These are phyloP conservation scores for Ophiostoma ulmi DNA, from an alignment of 2,329 filamentous ascomycete species.

Conservation along the genomic window DNA sequence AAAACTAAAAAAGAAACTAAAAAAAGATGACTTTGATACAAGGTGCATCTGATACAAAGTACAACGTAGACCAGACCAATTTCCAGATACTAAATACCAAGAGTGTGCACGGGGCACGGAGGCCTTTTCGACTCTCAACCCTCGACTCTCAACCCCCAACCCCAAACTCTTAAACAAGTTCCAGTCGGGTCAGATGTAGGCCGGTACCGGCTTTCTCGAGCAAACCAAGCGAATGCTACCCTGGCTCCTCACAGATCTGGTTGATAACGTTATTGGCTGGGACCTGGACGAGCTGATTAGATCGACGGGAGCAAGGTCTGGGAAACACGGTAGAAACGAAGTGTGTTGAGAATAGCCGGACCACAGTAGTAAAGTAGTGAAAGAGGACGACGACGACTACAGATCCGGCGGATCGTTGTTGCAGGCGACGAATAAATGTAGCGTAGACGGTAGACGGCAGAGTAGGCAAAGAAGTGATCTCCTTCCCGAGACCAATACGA, in stretches of 20 bases:
- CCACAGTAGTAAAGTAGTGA: no score
- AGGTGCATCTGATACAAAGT: background rate
- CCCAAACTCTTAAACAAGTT: background rate
- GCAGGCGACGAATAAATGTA: no score
- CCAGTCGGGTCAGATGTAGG: background rate
- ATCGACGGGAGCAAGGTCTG: no score
- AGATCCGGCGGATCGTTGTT: background rate
- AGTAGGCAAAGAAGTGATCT: background rate
- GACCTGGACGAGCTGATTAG: no score
- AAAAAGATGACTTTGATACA: background rate
- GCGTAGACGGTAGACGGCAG: no score
- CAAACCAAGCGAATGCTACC: background rate
- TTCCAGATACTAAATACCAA: no score
- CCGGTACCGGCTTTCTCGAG: background rate
- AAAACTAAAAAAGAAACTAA: no score
- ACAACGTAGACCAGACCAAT: background rate
- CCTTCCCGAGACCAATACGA: background rate
- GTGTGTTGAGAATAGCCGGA: no score
- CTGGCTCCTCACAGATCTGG: background rate
- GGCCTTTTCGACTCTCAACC: no score
- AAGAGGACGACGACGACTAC: background rate
- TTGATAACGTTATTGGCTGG: background rate
- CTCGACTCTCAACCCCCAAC: no score
- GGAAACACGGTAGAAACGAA: no score
- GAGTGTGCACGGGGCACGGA: no score